Conservation (phyloP, 768 basidiomycete species). For the Hericium coralloides region DNA sequence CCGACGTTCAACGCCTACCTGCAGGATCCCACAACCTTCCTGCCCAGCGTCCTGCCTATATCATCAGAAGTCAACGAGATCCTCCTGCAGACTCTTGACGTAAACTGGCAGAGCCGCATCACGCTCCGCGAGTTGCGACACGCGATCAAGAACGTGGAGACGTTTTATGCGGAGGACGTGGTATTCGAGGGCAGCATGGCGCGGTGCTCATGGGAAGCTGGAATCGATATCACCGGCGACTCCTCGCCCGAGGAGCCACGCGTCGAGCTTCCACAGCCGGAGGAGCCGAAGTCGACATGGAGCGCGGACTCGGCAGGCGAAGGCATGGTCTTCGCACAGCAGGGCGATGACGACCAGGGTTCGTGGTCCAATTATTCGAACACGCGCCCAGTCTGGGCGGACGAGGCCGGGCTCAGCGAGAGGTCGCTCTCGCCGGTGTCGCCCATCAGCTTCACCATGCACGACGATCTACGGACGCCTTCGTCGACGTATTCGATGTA, state of each 20-base stretch:
- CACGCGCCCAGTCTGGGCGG: slow-evolving; percentile 12
- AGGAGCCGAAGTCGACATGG: slow-evolving; percentile 45
- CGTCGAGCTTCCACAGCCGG: slow-evolving; percentile 42
- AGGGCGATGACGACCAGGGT: slow-evolving; percentile 3
- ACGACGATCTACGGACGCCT: slow-evolving; percentile 13
- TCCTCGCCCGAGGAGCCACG: slow-evolving; percentile 16
- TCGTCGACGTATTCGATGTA: slow-evolving; percentile 15
- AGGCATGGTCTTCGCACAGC: slow-evolving; percentile 13
- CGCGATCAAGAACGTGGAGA: slow-evolving; percentile 45
- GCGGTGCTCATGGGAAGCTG: slow-evolving; percentile 68
- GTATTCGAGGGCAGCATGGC: slow-evolving; percentile 79
- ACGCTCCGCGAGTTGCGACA: slow-evolving; percentile 40
- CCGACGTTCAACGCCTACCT: slow-evolving; percentile 87
- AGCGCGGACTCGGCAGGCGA: slow-evolving; percentile 36
- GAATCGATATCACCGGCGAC: slow-evolving; percentile 54
- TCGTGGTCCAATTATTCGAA: slow-evolving; percentile 10
- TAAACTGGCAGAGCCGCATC: slow-evolving; percentile 27
- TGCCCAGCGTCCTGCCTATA: slow-evolving; percentile 45
- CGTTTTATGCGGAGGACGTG: slow-evolving; percentile 67
- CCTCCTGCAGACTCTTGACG: slow-evolving; percentile 23
- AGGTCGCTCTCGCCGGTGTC: slow-evolving; percentile 9
- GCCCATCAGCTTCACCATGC: slow-evolving; percentile 7
- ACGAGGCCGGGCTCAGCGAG: slow-evolving; percentile 6
- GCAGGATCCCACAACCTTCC: slow-evolving; percentile 65
- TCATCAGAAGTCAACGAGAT: slow-evolving; percentile 27